phyloP scores from a whole-genome alignment of 108 stramenopile genomes.

The Nitzschia sp. region DNA sequence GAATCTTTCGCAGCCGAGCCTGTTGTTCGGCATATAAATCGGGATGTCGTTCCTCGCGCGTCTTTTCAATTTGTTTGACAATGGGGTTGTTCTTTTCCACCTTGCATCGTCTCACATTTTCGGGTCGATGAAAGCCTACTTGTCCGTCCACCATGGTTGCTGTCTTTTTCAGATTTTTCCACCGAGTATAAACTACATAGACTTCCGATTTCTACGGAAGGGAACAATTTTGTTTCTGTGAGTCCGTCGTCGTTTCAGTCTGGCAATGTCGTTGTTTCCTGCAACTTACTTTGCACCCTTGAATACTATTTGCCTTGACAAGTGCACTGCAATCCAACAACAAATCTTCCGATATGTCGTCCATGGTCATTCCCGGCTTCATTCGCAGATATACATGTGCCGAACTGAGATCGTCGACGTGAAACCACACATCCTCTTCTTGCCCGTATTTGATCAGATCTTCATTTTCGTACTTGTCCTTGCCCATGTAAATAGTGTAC shows the following conservation, averaged over 20 bases:
- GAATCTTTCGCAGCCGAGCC: conserved; percentile 62
- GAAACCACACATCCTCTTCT: conserved; percentile 63
- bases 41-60: conserved; percentile 59
- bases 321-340: conserved; percentile 72
- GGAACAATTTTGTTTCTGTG: background rate
- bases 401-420: conserved; percentile 94
- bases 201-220: conserved; percentile 47
- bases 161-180: conserved; percentile 87
- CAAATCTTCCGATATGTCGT: conserved; percentile 79
- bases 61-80: conserved; percentile 77
- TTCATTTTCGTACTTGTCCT: conserved; percentile 97
- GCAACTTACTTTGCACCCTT: conserved; percentile 82
- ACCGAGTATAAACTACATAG: conserved; percentile 83
- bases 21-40: conserved; percentile 70
- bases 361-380: conserved; percentile 82
- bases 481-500: conserved; percentile 86
- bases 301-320: conserved; percentile 84
- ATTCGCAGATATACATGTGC: conserved; percentile 99
- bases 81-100: conserved; percentile 79
- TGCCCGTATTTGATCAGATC: conserved; percentile 95
- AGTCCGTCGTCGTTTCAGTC: background rate
- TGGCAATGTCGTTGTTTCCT: too few relatives aligned
- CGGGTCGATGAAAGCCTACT: conserved; percentile 81
- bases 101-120: conserved; percentile 71
- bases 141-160: conserved; percentile 75